Evolutionary conservation across 768 basidiomycete genomes (phyloP), one percentile per base, ranked within the genome.

Genomic region (Krasilnikovozyma curviuscula): DNA sequence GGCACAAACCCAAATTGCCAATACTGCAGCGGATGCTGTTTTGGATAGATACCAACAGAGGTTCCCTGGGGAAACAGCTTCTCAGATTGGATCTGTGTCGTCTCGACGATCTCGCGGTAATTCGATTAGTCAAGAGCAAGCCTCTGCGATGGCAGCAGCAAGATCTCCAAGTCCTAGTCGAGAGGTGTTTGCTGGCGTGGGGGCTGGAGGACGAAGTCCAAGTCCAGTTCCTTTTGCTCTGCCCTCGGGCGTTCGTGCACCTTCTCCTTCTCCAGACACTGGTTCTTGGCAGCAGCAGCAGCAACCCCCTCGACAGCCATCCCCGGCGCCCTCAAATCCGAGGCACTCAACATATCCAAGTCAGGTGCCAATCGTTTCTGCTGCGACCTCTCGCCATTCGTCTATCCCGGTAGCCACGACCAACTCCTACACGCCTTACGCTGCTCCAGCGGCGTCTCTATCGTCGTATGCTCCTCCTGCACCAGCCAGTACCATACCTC

Each of bases 151-250:
- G 66, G 67, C 0, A 68, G 77, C 9, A 74, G 79, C 48, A 24
- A 42, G 56, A 34, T 52, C 61, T 5, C 56, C 53, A 7, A 57
- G 57, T 18, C 61, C 61, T 0, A 47, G 55, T 6, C 44, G 66
- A 52, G 67, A 71, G 35, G 84, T 81, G 0, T 82, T 79, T 59
- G 75, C 76, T 0, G 88, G 86, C 1, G 76, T 93, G 49, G 88
- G 86, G 13, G 78, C 81, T 7, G 59, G 64, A 6, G 61, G 58
- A 1, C 29, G 63, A 40, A 53, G 48, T 35, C 16, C 78, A 77
- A 60, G 78, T 72, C 39, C 58, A 35, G 53, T 64, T 52, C 58
- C 65, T 63, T 45, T 45, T 32, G 33, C 42, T n/a, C 44, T 25
- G 14, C 16, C 34, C 2, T n/a, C n/a, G n/a, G n/a, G n/a, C n/a